Evolutionary conservation across 345 rosid genomes (phyloP).

Genomic region (Eutrema japonicum): DNA sequence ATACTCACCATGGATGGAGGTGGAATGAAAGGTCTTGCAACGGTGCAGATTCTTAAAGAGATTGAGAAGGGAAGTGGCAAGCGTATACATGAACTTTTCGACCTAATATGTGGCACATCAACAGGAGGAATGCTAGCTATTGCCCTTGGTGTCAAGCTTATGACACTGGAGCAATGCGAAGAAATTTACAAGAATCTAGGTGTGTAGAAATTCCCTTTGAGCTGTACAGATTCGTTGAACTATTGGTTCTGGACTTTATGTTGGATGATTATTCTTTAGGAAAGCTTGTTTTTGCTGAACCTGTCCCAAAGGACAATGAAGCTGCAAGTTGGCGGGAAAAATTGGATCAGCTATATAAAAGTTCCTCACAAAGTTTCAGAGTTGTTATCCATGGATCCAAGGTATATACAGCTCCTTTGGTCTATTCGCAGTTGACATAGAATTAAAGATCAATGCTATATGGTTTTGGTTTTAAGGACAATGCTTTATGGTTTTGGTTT

Average conservation of each 20-base stretch:
- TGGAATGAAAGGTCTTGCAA: slow-evolving; percentile 99
- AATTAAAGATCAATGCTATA: slow-evolving; percentile 13
- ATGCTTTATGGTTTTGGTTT: slow-evolving; percentile 2
- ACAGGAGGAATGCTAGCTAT: slow-evolving; percentile 99
- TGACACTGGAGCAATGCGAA: slow-evolving; percentile 87
- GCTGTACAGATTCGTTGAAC: slow-evolving; percentile 9
- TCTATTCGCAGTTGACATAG: slow-evolving; percentile 17
- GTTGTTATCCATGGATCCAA: slow-evolving; percentile 99
- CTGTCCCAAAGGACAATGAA: slow-evolving; percentile 93
- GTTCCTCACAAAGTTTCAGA: slow-evolving; percentile 98
- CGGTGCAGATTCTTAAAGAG: slow-evolving; percentile 96
- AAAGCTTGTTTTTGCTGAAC: slow-evolving; percentile 97
- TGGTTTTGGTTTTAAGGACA: neutral
- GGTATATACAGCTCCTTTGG: slow-evolving; percentile 51
- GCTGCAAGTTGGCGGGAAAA: slow-evolving; percentile 99
- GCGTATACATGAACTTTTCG: slow-evolving; percentile 93
- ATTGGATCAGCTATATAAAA: slow-evolving; percentile 94
- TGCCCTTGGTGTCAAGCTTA: slow-evolving; percentile 93
- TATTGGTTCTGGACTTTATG: slow-evolving; percentile 33
- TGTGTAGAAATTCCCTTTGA: slow-evolving; percentile 39
- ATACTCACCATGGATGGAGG: slow-evolving; percentile 99
- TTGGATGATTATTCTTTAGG: slow-evolving; percentile 54
- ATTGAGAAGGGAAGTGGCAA: slow-evolving; percentile 97
- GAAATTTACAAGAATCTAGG: slow-evolving; percentile 99
- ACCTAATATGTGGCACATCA: slow-evolving; percentile 98